Conservation (phyloP, 2,329 filamentous ascomycete species). For the Coleophoma crateriformis region DNA sequence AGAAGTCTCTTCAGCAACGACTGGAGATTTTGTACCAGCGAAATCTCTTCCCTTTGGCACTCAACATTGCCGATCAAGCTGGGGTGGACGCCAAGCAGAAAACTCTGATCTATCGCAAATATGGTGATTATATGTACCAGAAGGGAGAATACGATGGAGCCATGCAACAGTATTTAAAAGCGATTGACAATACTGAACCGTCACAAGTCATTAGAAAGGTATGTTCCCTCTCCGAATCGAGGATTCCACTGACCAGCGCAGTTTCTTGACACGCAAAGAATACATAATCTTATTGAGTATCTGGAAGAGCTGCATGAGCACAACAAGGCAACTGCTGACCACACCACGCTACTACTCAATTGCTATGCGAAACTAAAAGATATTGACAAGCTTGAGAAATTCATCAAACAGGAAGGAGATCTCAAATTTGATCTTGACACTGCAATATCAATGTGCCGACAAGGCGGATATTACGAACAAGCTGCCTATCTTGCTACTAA, state of each 20-base stretch:
- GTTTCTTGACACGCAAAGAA: slow-evolving; percentile 94
- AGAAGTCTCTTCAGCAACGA: slow-evolving; percentile 85
- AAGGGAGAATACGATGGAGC: slow-evolving; percentile 95
- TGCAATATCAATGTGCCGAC: slow-evolving; percentile 93
- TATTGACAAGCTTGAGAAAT: slow-evolving; percentile 90
- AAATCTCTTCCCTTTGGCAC: slow-evolving; percentile 86
- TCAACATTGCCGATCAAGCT: slow-evolving; percentile 86
- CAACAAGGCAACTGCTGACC: slow-evolving; percentile 86
- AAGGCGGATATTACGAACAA: slow-evolving; percentile 95
- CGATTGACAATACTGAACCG: slow-evolving; percentile 92
- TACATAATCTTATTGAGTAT: slow-evolving; percentile 96
- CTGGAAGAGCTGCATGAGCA: slow-evolving; percentile 94
- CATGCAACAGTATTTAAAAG: slow-evolving; percentile 97
- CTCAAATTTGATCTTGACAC: slow-evolving; percentile 96
- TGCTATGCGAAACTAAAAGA: slow-evolving; percentile 98
- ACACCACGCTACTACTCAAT: slow-evolving; percentile 90
- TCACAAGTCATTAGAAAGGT: slow-evolving; percentile 94
- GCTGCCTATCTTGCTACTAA: slow-evolving; percentile 93
- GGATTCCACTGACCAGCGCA: slow-evolving; percentile 32
- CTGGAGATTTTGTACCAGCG: slow-evolving; percentile 91
- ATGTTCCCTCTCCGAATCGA: neutral
- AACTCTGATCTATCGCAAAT: slow-evolving; percentile 87
- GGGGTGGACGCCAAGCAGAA: slow-evolving; percentile 76
- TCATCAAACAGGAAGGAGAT: slow-evolving; percentile 92
- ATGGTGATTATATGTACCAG: slow-evolving; percentile 90